Evolutionary conservation across 1,139 yeast species (phyloP), one percentile per base, ranked within the genome.

Genomic region (Pichia terricola): DNA sequence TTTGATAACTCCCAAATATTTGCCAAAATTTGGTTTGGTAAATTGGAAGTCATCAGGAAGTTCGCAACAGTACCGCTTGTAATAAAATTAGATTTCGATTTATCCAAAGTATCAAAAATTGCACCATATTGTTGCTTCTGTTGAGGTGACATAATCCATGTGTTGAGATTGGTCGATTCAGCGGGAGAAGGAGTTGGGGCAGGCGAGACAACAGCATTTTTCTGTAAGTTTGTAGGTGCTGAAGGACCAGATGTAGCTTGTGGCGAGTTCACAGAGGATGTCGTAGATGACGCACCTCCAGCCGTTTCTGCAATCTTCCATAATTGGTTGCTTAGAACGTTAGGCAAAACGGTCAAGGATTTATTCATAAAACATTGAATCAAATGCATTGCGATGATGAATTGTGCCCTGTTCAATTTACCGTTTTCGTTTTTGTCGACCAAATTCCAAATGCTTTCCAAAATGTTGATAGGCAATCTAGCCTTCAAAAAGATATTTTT

Each of bases 1-100:
- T 94, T 97, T 5, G 97, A 79, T 57, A 91, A 71, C 62, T 91
- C 97, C 99, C 99, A 94, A 38, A 94, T 79, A 31, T 78, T 69
- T 1, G 98, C 98, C 53, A 94, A 72, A 35, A 78, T 81, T 46
- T 86, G 94, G 58, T 89, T 96, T 39, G 80, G 73, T 48, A 94
- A 73, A 51, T 86, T 85, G 2, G 97, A 89, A 9, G 94, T 83
- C 72, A 87, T 79, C 57, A 94, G 76, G 60, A 89, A 88, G 6
- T 84, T 81, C 3, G 95, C 98, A 38, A 94, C 91, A 52, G 87
- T 89, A 49, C 73, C 75, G 7, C 89, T 84, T 33, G 81, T 77
- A 55, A 91, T 73, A 2, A 70, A 61, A 3, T 95, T 96, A 1
- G 68, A 51, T 37, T 73, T 72, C 8, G 69, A 52, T 52, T 80